Conservation (phyloP, 768 basidiomycete species). For the Rhizopogon vinicolor region DNA sequence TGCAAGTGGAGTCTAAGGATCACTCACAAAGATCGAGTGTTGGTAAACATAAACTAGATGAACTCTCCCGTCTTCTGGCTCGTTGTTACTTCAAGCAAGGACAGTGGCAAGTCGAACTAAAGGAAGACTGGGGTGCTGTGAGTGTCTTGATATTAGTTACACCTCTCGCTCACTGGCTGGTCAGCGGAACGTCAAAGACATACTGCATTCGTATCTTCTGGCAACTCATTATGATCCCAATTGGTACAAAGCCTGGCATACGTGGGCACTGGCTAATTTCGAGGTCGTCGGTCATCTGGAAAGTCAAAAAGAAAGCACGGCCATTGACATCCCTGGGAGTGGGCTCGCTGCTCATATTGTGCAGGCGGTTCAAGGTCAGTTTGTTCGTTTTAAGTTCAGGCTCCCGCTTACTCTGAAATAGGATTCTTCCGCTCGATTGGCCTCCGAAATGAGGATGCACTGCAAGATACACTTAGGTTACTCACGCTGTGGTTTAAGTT, state of each 20-base stretch:
- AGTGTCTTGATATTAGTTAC: conserved; percentile 22
- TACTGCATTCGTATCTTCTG: conserved; percentile 77
- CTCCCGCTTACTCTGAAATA: conserved; percentile 20
- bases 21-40: conserved; percentile 46
- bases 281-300: conserved; percentile 87
- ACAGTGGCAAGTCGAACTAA: conserved; percentile 84
- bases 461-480: conserved; percentile 91
- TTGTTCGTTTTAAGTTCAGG: not conserved
- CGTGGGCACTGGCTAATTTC: conserved; percentile 96
- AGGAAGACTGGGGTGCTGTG: conserved; percentile 77
- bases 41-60: conserved; percentile 55
- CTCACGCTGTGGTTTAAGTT: conserved; percentile 98
- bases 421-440: conserved; percentile 96
- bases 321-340: conserved; percentile 52
- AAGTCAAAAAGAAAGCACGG: conserved; percentile 50
- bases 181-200: conserved; percentile 76
- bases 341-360: conserved; percentile 80
- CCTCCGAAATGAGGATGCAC: conserved; percentile 80
- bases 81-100: conserved; percentile 96
- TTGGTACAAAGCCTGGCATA: conserved; percentile 99
- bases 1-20: conserved; percentile 57
- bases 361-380: conserved; percentile 83
- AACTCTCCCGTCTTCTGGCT: conserved; percentile 85
- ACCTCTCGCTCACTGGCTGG: conserved; percentile 8
- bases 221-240: conserved; percentile 88